Evolutionary conservation across 2,329 filamentous ascomycete genomes (phyloP).

Genomic region (Trichoderma cornu-damae): DNA sequence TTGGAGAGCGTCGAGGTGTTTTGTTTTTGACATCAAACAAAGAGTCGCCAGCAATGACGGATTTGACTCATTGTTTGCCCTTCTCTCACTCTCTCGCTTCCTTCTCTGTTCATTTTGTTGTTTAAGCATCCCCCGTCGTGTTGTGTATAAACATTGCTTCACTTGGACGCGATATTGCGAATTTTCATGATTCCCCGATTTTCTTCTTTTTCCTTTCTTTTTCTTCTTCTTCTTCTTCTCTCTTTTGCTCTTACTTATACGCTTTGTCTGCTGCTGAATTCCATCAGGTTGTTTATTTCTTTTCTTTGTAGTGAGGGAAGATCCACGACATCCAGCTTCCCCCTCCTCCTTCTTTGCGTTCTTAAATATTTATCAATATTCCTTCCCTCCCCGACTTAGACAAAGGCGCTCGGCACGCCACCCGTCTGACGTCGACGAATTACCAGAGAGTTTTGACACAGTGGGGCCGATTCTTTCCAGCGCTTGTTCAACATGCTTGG

Average conservation of each 20-base stretch:
- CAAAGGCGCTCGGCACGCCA: neutral
- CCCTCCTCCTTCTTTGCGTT: neutral
- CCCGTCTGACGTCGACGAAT: neutral
- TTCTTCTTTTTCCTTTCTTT: neutral
- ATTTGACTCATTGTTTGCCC: neutral
- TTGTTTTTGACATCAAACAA: neutral
- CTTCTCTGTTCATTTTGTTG: neutral
- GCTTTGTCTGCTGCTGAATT: neutral
- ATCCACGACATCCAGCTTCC: neutral
- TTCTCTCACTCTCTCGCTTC: neutral
- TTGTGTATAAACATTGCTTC: neutral
- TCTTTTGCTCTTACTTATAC: neutral
- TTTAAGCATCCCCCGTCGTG: neutral
- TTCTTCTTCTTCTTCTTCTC: neutral
- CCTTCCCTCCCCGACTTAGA: neutral
- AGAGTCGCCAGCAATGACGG: neutral
- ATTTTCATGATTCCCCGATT: neutral
- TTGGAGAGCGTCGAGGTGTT: neutral
- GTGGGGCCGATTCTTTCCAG: constrained; percentile 2
- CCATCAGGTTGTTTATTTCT: neutral
- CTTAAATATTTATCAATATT: neutral
- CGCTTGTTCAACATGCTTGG: neutral
- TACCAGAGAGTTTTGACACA: neutral
- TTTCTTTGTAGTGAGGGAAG: neutral
- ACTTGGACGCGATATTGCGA: neutral